Percentiles rank a stretch among this genome's conserved stretches.
phyloP scores from a whole-genome alignment of 129 eudicot genomes.

The Flaveria brownii region DNA sequence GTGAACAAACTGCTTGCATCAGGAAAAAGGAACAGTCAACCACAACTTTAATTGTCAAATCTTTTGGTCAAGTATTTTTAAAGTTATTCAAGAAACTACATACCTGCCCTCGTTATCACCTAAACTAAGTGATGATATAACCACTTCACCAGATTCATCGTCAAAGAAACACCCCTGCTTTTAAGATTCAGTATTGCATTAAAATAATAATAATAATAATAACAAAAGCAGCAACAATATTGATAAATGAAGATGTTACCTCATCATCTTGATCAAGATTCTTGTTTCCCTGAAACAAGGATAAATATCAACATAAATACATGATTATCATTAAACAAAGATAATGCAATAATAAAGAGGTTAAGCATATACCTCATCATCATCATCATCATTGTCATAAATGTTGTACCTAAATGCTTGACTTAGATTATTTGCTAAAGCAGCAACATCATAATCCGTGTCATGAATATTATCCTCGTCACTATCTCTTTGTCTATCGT shows the following conservation, averaged over 20 bases:
- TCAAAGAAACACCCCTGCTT: slow-evolving; percentile 84
- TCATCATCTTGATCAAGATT: slow-evolving; percentile 81
- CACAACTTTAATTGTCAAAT: neutral
- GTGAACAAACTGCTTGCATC: slow-evolving; percentile 75
- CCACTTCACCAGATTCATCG: slow-evolving; percentile 93
- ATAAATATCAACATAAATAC: neutral
- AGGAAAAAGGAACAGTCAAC: neutral
- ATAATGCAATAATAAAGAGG: neutral
- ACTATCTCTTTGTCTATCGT: slow-evolving; percentile 84
- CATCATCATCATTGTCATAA: slow-evolving; percentile 63
- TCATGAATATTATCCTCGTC: slow-evolving; percentile 87
- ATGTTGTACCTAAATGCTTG: slow-evolving; percentile 79
- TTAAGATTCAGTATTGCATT: neutral
- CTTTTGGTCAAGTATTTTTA: neutral
- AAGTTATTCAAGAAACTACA: slow-evolving; percentile 19
- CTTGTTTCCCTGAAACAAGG: slow-evolving; percentile 59
- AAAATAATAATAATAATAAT: neutral
- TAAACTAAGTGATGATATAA: slow-evolving; percentile 78
- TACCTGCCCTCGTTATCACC: slow-evolving; percentile 96
- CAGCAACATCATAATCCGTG: slow-evolving; percentile 94
- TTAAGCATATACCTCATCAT: slow-evolving; percentile 77
- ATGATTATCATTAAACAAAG: neutral
- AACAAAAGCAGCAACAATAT: neutral
- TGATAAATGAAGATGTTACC: slow-evolving; percentile 43
- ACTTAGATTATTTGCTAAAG: slow-evolving; percentile 82